Base-by-base conservation (phyloP, 2,329 filamentous ascomycete species). In the Talaromyces sp. region DNA sequence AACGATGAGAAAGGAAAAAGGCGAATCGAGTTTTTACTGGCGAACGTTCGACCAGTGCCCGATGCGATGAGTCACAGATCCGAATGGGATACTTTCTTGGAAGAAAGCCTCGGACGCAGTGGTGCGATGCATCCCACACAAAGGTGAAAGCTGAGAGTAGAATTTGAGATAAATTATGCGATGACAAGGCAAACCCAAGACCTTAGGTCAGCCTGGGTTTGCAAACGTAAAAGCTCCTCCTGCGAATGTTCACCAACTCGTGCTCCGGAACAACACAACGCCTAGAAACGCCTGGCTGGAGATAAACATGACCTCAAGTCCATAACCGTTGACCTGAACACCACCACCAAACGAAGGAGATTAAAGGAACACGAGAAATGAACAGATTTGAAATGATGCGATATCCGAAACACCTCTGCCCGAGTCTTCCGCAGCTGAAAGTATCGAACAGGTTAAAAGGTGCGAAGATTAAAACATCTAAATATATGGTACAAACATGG, bases 401-500 rank as follows among this genome's bases (percentile, higher is more conserved):
- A 57, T 27, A 63, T 57, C 27, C 14, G 50, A 45, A 56, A 35
- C 37, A 57, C 61, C 61, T 47, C 39, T 45, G 47, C 31, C 19
- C 22, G 39, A 24, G 24, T 66, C 14, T 64, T 54, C 60, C 56
- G 59, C 56, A 56, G 64, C 19, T 24, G 47, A 63, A 52, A 59
- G 22, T 27, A 22, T 58, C 64, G 50, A 63, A 27, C 9, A 24
- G 43, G 33, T 6, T 2, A 54, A 6, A 37, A 50, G 57, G 60
- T 39, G 59, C 22, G 33, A 60, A 54, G 57, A 41, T 31, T 22
- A 41, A 58, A 58, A 66, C 64, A 66, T 54, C 60, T 60, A 62
- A 41, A 63, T 47, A 56, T 66, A 66, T 66, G 62, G 58, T 66
- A 66, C 65, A 66, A 31, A 63, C 57, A 62, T 41, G 50, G 54